Conservation (phyloP, 2,329 filamentous ascomycete species). For the Fusarium poae region DNA sequence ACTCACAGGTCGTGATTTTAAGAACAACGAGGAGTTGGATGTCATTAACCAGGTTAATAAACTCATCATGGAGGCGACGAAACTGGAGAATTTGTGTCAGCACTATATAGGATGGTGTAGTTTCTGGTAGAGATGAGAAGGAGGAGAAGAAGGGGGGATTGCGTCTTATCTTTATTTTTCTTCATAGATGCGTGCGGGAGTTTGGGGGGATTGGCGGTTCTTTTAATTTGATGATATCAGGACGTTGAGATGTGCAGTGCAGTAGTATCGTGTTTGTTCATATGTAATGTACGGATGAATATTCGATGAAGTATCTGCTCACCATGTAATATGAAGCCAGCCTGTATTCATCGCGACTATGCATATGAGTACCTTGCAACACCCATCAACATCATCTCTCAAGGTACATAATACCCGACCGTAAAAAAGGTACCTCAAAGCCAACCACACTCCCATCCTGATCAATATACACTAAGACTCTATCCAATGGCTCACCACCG, state of each 20-base stretch:
- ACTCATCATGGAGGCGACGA: constrained; percentile 93
- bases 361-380: too few relatives aligned
- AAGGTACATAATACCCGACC: constrained; percentile 46
- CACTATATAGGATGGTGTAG: constrained; percentile 99
- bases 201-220: background rate
- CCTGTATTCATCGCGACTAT: too few relatives aligned
- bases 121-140: constrained; percentile 77
- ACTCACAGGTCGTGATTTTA: constrained; percentile 93
- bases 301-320: background rate
- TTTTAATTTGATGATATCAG: background rate
- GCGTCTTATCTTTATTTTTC: background rate
- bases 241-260: background rate
- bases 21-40: constrained; percentile 83
- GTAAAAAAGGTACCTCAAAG: constrained; percentile 53
- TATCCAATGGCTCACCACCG: constrained; percentile 52
- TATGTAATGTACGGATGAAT: background rate
- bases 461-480: constrained; percentile 45
- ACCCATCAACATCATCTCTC: background rate
- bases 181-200: background rate
- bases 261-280: background rate
- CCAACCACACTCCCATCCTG: constrained; percentile 48
- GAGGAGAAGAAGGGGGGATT: background rate
- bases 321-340: too few relatives aligned
- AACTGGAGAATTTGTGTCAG: constrained; percentile 96
- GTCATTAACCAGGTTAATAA: constrained; percentile 93